Evolutionary conservation across 2,329 filamentous ascomycete genomes (phyloP).

Genomic region (Pseudovirgaria hyperparasitica): DNA sequence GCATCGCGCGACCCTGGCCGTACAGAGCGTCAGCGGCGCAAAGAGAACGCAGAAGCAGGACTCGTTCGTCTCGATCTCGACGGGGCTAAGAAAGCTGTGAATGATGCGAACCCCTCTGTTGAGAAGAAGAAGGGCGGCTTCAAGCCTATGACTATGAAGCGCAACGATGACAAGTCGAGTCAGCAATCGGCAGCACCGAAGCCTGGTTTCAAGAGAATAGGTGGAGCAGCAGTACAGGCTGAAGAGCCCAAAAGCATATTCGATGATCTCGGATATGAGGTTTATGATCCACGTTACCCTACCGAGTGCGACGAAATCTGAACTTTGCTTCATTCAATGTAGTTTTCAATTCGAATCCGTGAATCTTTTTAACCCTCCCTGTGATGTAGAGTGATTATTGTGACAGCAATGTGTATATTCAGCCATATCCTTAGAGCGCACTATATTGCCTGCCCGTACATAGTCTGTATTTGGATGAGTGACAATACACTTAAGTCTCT

Average conservation of each 20-base stretch:
- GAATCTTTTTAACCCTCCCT: too few species aligned
- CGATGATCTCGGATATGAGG: slow-evolving; percentile 2
- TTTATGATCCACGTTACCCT: slow-evolving; percentile 3
- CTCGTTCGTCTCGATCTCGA: slow-evolving; percentile 3
- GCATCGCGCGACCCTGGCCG: slow-evolving; percentile 26
- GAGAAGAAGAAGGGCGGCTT: background rate
- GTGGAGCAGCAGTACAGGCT: background rate
- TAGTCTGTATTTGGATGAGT: too few species aligned
- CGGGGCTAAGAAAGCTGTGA: background rate
- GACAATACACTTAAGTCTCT: too few species aligned
- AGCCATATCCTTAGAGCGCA: too few species aligned
- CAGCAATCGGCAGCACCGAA: background rate
- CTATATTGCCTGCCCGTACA: too few species aligned
- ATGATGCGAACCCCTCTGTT: background rate
- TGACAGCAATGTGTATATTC: too few species aligned
- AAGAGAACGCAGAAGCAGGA: slow-evolving; percentile 2
- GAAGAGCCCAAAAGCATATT: slow-evolving; percentile 1
- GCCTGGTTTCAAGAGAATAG: slow-evolving; percentile 1
- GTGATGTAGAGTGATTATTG: too few species aligned
- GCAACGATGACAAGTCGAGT: too few species aligned
- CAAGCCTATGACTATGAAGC: too few species aligned
- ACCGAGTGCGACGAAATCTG: background rate
- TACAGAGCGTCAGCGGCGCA: slow-evolving; percentile 1
- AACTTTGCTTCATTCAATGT: slow-evolving; percentile 10
- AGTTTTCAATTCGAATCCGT: too few species aligned